Evolutionary conservation across 331 rosid species (phyloP).

Genomic region (Malus hybrid): DNA sequence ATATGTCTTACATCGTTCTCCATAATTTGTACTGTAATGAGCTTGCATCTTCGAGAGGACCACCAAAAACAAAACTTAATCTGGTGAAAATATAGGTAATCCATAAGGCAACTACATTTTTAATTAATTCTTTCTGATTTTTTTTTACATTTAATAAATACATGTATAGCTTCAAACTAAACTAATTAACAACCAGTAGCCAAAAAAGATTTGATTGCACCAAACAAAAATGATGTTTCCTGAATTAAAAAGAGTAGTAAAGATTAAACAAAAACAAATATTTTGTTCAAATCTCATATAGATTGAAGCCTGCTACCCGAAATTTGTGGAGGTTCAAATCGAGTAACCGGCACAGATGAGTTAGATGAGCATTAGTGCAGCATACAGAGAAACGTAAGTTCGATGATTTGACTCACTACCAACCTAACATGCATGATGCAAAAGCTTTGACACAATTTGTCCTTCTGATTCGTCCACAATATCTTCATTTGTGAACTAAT

Average conservation of each 20-base stretch:
- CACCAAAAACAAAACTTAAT: not conserved
- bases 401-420: not conserved
- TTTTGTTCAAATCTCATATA: not conserved
- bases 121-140: too few relatives aligned
- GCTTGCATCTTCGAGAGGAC: not conserved
- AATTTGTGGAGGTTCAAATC: not conserved
- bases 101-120: not conserved
- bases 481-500: not conserved
- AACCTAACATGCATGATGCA: constrained; percentile 3
- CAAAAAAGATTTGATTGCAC: not conserved
- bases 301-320: not conserved
- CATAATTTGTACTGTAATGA: too few relatives aligned
- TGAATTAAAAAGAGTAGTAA: too few relatives aligned
- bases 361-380: not conserved
- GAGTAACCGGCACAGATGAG: too few relatives aligned
- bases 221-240: not conserved
- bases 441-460: not conserved
- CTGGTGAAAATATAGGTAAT: not conserved
- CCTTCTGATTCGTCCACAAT: not conserved
- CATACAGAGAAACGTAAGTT: not conserved
- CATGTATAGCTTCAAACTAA: not conserved
- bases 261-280: too few relatives aligned
- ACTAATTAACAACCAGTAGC: not conserved
- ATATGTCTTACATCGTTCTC: too few relatives aligned
- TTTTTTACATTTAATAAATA: not conserved